Evolutionary conservation across 306 rosid species (phyloP).

Genomic region (Prunus campanulata): DNA sequence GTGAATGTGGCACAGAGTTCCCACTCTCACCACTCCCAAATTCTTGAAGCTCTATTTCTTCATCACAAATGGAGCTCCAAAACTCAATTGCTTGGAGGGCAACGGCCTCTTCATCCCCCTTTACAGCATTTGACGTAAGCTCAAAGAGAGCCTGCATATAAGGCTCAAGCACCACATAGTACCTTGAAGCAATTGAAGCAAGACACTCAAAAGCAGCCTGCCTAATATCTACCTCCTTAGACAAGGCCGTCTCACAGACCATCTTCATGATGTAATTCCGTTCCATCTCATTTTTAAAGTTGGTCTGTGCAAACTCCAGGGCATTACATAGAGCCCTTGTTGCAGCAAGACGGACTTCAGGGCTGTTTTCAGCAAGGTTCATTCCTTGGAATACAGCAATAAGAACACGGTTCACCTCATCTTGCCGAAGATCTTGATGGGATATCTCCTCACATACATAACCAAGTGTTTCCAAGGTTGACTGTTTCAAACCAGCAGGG

Average conservation of each 20-base stretch:
- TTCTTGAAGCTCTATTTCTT: slow-evolving; percentile 19
- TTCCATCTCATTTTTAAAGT: slow-evolving; percentile 36
- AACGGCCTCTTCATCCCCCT: slow-evolving; percentile 32
- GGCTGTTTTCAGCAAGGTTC: slow-evolving; percentile 29
- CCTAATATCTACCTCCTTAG: slow-evolving; percentile 32
- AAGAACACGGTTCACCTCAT: slow-evolving; percentile 25
- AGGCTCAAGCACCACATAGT: slow-evolving; percentile 31
- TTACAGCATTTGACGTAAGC: slow-evolving; percentile 37
- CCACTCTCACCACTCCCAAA: slow-evolving; percentile 22
- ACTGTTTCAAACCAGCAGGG: too few relatives aligned
- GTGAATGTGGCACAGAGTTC: slow-evolving; percentile 24
- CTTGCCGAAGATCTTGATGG: slow-evolving; percentile 31
- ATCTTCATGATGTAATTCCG: slow-evolving; percentile 34
- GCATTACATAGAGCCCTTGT: slow-evolving; percentile 34
- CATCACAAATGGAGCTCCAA: slow-evolving; percentile 33
- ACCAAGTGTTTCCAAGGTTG: too few relatives aligned
- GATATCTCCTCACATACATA: neutral
- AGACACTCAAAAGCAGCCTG: slow-evolving; percentile 43
- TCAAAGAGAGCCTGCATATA: slow-evolving; percentile 37
- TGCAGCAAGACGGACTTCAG: slow-evolving; percentile 40
- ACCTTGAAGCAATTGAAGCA: slow-evolving; percentile 37
- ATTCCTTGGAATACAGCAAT: slow-evolving; percentile 41
- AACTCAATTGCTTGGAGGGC: slow-evolving; percentile 39
- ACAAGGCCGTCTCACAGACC: slow-evolving; percentile 35
- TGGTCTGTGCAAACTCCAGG: slow-evolving; percentile 33